Evolutionary conservation across 2,329 filamentous ascomycete genomes (phyloP), one percentile per base, ranked within the genome.

Genomic region (Aspergillus pseudoglaucus): DNA sequence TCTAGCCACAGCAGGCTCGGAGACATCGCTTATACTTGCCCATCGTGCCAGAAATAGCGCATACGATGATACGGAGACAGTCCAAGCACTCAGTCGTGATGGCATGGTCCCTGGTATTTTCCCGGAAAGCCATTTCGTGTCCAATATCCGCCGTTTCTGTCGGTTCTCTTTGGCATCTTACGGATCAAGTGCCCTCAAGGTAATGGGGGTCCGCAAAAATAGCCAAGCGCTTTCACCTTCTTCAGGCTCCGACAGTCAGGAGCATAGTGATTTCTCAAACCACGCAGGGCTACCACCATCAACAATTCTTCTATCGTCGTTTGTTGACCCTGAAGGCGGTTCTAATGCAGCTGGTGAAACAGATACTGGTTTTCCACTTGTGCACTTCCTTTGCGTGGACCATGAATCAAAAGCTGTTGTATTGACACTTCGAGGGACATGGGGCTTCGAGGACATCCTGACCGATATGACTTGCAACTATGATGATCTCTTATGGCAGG

Each of bases 401-500:
- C 83, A 86, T 58, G 81, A 84, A 45, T 84, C 84, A 1, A 84
- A 82, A 57, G 84, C 85, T 0, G 81, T 88, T 0, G 84, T 88
- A 0, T 70, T 88, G n/a, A 83, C 84, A 1, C 85, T 85, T 44
- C 78, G 85, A 33, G 85, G 85, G 1, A 88, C 85, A 0, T 72
- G 87, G 35, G 85, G 85, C 0, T 87, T 88, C 51, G 84, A 88
- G 57, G 85, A 88, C 59, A 79, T 88, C 20, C 68, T 88, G 32
- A 84, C 84, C 0, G 85, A 88, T 58, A 80, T 88, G 77, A 84
- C 84, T 25, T 88, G 84, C 64, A 84, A 87, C 42, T 88, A 87
- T 53, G 83, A 86, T 55, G 76, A 82, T 47, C 57, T 69, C 3
- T 59, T 63, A 50, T 69, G 85, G 82, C 76, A 81, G 48, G 82